Base-by-base conservation (phyloP, 164 flowering plant species). In the Vitis rupestris region DNA sequence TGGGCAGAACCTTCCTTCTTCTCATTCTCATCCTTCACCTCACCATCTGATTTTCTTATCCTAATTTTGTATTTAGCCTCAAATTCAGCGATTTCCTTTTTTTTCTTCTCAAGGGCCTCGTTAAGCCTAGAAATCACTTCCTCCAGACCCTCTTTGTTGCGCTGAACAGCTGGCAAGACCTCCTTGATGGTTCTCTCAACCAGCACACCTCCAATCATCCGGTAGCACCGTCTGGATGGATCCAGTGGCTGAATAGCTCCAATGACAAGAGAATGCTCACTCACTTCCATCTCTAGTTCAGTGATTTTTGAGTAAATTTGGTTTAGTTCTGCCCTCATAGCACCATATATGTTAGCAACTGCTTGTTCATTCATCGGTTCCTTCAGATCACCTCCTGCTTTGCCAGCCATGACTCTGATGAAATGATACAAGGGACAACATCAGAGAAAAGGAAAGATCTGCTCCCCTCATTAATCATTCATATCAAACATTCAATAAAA, bases 191-290 rank as follows among this genome's bases (percentile, higher is more conserved):
- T 95, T 81, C 98, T 87, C 80, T 95, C 98, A 37, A 92, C 98
- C 65, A 95, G 83, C 53, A 95, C 97, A 27, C 98, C 99, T 23
- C 99, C 96, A 64, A 92, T 91, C 98, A 94, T 94, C 37, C 98
- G 78, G 75, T 88, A 94, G 82, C 96, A 94, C 71, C 87, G 80
- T 70, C 99, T 80, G 6, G 96, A 81, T 44, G 82, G 99, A 73
- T 94, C 97, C 14, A 92, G 90, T 2, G 97, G 97, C 74, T 89
- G 71, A 31, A 94, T 89, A 29, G 97, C 95, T 37, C 79, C 82
- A 9, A 90, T 87, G 49, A 92, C 97, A 74, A 94, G 69, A 3
- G 97, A 81, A 52, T 94, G 98, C 83, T 90, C 97, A 47, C 95
- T 89, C n/a, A 78, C 97, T 81, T 92, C 94, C 97, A 94, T 92